Evolutionary conservation across 495 filamentous ascomycete species (phyloP), one percentile per base, ranked within the genome.

Genomic region (Hypoxylon trugodes): DNA sequence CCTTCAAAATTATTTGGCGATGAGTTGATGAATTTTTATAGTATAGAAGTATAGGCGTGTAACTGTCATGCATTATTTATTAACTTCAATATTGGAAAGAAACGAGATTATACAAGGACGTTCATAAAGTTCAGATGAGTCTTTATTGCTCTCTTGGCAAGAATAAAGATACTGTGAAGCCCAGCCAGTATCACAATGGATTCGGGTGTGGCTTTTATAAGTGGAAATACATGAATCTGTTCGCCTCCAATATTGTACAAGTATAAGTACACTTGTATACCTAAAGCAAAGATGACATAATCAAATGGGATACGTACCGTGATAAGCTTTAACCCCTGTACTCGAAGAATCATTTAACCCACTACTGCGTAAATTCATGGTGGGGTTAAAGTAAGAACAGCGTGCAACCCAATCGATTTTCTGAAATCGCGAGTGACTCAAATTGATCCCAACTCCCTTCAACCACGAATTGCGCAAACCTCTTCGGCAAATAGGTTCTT

Each of bases 381-480:
- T 56, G 62, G 62, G 62, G 56, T 63, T 57, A 35, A 38, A 2
- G 28, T 40, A 54, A 48, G 59, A n/a, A n/a, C n/a, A n/a, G n/a
- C n/a, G 22, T 49, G 61, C 35, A 28, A 65, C 53, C 40, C 25
- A 51, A 53, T 38, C 35, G 49, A 65, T 59, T 59, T 65, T 65
- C 54, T 33, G 28, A 59, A 59, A 40, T 54, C 41, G 33, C 49
- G 25, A 38, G 61, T 66, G 62, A 66, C 49, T 66, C 58, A 61
- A 45, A 25, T 13, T 32, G 28, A 51, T 42, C 45, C 15, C 13
- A 37, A 64, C 46, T 46, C n/a, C 28, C 24, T n/a, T 6, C 15
- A 40, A 32, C 4, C 15, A 53, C 51, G 30, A 56, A 54, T 61
- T 61, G 58, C 64, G 58, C 64, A 50, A 43, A 22, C 13, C 1